Evolutionary conservation across 768 basidiomycete species (phyloP), one percentile per base, ranked within the genome.

Genomic region (Panaeolus cyanescens): DNA sequence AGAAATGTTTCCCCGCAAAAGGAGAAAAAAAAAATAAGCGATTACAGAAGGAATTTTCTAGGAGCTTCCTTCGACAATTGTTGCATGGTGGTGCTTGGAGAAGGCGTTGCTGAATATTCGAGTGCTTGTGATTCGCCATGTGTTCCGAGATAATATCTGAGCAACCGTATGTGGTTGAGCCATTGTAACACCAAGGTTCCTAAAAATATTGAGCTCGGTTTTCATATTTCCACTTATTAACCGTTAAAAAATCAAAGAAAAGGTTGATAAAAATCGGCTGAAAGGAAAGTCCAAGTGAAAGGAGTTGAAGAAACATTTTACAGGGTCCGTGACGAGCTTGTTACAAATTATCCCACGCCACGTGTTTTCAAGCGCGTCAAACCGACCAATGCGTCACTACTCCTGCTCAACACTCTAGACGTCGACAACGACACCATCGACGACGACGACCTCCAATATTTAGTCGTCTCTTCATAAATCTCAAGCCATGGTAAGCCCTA

Each of bases 401-500:
- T 30, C 8, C 22, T 50, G 25, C 45, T 28, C 22, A 50, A 28
- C 45, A 50, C 22, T 50, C 20, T 50, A 50, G 45, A 50, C 45
- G 45, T 50, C 45, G 45, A 50, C 45, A 13, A 50, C 45, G 45
- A 42, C 40, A 42, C 20, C 13, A 25, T n/a, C n/a, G 13, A 42
- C 40, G 19, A 50, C 45, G 45, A 50, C 45, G 25, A 50, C 22
- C 45, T 28, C 45, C 22, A 50, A 3, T 50, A 50, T 50, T 15
- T 45, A 22, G 42, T 45, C 25, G 42, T 45, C 42, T 45, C 12
- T 12, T 42, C n/a, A 8, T 17, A 28, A 9, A 30, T 34, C 34
- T 28, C 15, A 56, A 65, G 61, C 54, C 61, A 37, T 36, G 39
- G 55, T 30, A 32, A 61, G 45, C 10, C 39, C 22, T 40, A 32